Conservation (phyloP, 75 land plant species). For the Azolla pinnata region DNA sequence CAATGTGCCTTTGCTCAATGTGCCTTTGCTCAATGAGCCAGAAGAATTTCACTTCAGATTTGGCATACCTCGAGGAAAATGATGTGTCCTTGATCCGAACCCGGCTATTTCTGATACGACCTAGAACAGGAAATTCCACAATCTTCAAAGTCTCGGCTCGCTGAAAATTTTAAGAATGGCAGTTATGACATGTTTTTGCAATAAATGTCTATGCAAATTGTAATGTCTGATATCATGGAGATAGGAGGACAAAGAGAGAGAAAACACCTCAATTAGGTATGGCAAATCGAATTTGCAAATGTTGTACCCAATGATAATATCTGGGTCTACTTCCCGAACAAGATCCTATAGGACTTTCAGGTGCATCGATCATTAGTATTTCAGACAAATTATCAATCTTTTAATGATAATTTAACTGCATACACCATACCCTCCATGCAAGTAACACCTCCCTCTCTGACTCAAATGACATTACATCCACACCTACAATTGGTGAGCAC, state of each 20-base stretch:
- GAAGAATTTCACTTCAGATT: too few relatives aligned
- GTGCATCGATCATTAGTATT: background rate
- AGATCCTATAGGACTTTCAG: conserved; percentile 47
- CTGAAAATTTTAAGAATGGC: conserved; percentile 34
- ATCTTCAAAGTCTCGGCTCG: conserved; percentile 77
- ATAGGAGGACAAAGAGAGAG: background rate
- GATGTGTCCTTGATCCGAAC: conserved; percentile 81
- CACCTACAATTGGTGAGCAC: conserved; percentile 97
- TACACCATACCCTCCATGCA: conserved; percentile 83
- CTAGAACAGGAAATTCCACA: conserved; percentile 76
- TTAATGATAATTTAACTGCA: conserved; percentile 5
- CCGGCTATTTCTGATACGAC: conserved; percentile 79
- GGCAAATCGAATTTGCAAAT: conserved; percentile 99
- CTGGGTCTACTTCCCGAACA: conserved; percentile 85
- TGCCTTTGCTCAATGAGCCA: too few relatives aligned
- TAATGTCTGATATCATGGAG: too few relatives aligned
- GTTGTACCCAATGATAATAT: conserved; percentile 93
- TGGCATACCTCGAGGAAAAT: conserved; percentile 72
- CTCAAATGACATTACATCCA: conserved; percentile 94
- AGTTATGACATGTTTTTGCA: too few relatives aligned
- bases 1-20: too few relatives aligned
- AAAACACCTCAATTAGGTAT: conserved; percentile 79
- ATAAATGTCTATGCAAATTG: too few relatives aligned
- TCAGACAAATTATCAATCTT: conserved; percentile 2
- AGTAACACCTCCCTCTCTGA: conserved; percentile 80